These are phyloP conservation scores for Bonia amplexicaulis DNA, from an alignment of 176 grass and related monocot genomes.

Conservation along the genomic window DNA sequence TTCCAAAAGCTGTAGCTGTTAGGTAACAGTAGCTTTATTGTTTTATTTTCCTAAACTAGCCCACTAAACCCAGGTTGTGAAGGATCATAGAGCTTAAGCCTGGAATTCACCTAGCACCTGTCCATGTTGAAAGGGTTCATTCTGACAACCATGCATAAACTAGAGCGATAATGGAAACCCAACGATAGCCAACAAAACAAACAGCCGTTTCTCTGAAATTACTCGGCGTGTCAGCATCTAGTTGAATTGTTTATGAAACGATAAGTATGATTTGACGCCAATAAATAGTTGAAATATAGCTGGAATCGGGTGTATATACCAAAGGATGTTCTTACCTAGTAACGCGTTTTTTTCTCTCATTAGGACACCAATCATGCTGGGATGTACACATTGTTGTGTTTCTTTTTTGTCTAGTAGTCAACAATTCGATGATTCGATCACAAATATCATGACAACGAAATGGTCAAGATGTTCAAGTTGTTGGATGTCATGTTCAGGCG, in stretches of 20 bases:
- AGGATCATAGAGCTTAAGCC: not conserved
- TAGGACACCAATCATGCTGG: not conserved
- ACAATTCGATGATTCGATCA: not conserved
- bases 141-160: not conserved
- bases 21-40: not conserved
- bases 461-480: slow-evolving; percentile 26
- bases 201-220: not conserved
- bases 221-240: not conserved
- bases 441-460: not conserved
- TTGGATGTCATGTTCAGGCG: slow-evolving; percentile 21
- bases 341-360: not conserved
- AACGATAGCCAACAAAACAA: not conserved
- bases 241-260: not conserved
- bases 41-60: not conserved
- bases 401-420: slow-evolving; percentile 12
- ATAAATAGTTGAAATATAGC: not conserved
- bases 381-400: not conserved
- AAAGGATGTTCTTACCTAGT: not conserved
- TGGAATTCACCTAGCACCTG: not conserved
- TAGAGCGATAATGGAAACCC: not conserved
- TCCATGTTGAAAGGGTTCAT: not conserved
- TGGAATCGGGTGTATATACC: not conserved
- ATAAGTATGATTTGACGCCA: not conserved
- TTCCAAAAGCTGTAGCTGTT: not conserved
- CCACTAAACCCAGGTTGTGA: not conserved